These are phyloP conservation scores for Colletotrichum ledebouriae DNA, from an alignment of 2,329 filamentous ascomycete genomes.

Conservation along the genomic window DNA sequence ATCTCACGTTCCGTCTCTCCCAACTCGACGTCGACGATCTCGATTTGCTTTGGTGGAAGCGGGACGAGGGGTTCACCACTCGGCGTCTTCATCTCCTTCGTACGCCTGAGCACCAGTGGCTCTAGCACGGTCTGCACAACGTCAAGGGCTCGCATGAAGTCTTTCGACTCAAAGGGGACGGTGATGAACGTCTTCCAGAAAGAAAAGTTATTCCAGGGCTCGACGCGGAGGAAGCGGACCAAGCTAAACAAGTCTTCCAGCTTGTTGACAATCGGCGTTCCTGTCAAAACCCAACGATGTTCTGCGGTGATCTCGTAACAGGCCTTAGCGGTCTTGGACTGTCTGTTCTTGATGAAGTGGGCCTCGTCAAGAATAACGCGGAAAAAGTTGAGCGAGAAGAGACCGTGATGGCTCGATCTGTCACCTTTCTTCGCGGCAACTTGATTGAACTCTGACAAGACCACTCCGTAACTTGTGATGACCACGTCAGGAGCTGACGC, in stretches of 20 bases:
- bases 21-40: conserved; percentile 90
- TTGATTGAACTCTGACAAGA: conserved; percentile 89
- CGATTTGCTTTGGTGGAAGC: conserved; percentile 82
- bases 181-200: conserved; percentile 99
- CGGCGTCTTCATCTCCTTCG: conserved; percentile 98
- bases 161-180: conserved; percentile 93
- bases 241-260: conserved; percentile 95
- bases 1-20: conserved; percentile 88
- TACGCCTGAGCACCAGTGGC: conserved; percentile 92
- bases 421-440: conserved; percentile 77
- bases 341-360: conserved; percentile 90
- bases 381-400: conserved; percentile 96
- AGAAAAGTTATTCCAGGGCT: conserved; percentile 98
- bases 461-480: conserved; percentile 93
- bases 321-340: conserved; percentile 93
- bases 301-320: conserved; percentile 90
- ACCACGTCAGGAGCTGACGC: conserved; percentile 86
- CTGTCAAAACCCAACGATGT: conserved; percentile 94
- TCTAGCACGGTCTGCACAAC: conserved; percentile 98
- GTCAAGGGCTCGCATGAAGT: conserved; percentile 92
- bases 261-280: conserved; percentile 96
- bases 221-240: conserved; percentile 91
- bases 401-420: conserved; percentile 74
- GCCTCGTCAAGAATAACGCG: conserved; percentile 95
- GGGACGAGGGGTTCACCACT: conserved; percentile 81